Percentiles rank a stretch among this genome's conserved stretches.
Evolutionary conservation across 306 rosid genomes (phyloP).

Genomic region (Trifolium repens): DNA sequence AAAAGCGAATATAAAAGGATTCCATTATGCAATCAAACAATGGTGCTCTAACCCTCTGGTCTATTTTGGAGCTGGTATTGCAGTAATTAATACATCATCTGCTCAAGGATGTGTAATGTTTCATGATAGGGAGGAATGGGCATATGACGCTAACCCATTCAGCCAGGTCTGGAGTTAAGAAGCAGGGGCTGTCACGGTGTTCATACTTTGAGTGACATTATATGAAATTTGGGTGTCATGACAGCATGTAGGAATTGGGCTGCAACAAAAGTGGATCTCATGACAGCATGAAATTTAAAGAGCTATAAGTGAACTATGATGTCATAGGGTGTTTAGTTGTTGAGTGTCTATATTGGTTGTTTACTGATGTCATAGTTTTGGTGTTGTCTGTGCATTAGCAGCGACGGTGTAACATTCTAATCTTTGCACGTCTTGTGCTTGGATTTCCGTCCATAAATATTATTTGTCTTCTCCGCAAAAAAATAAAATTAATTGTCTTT

Average conservation of each 20-base stretch:
- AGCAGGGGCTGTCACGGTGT: no score
- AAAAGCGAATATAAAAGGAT: no score
- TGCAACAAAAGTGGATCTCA: neutral
- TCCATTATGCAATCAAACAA: no score
- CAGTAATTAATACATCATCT: neutral
- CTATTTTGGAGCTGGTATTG: no score
- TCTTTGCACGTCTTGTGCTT: neutral
- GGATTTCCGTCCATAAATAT: neutral
- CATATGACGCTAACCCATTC: no score
- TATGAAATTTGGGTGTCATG: no score
- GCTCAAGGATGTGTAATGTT: neutral
- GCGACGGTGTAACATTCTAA: neutral
- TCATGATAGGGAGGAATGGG: no score
- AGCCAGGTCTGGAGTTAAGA: no score
- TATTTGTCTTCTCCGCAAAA: neutral
- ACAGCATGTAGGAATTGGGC: no score
- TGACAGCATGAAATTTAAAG: neutral
- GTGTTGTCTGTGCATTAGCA: constrained; percentile 1
- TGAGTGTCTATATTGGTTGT: neutral
- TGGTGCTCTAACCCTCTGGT: no score
- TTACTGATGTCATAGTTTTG: neutral
- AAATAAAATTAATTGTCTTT: neutral
- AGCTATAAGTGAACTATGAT: neutral
- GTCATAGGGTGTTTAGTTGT: neutral
- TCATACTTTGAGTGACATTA: no score